phyloP scores from a whole-genome alignment of 805 yeast genomes.

The Kodamaea lidongshanica region DNA sequence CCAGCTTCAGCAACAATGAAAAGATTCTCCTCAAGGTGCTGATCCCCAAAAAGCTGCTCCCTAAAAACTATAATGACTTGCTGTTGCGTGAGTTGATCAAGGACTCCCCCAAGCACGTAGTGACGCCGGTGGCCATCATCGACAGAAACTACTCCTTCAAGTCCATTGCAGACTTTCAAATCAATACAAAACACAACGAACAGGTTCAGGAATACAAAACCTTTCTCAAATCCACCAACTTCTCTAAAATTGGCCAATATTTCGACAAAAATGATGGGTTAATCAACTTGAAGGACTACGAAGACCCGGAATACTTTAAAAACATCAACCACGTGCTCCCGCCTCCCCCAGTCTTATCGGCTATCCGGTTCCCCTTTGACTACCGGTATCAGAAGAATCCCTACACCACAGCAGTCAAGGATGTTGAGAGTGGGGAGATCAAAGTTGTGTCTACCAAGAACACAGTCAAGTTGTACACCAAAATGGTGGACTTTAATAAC shows the following conservation, averaged over 20 bases:
- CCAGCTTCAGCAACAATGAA: slow-evolving; percentile 47
- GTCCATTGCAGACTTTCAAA: slow-evolving; percentile 85
- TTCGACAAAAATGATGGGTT: slow-evolving; percentile 21
- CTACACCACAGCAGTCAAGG: slow-evolving; percentile 40
- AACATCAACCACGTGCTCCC: slow-evolving; percentile 54
- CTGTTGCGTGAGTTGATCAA: slow-evolving; percentile 38
- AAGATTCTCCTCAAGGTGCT: slow-evolving; percentile 54
- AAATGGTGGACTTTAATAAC: slow-evolving; percentile 43
- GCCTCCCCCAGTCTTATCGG: slow-evolving; percentile 82
- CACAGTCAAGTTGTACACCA: slow-evolving; percentile 48
- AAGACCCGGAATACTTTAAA: slow-evolving; percentile 15
- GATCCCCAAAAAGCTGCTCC: slow-evolving; percentile 50
- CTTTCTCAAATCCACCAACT: slow-evolving; percentile 20
- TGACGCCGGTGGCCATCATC: slow-evolving; percentile 61
- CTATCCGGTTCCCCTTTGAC: slow-evolving; percentile 67
- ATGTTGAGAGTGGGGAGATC: slow-evolving; percentile 54
- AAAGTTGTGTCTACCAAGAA: slow-evolving; percentile 40
- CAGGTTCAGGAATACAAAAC: slow-evolving; percentile 23
- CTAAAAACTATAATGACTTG: slow-evolving; percentile 32
- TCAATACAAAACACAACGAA: slow-evolving; percentile 49
- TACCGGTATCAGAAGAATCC: slow-evolving; percentile 77
- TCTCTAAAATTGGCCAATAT: slow-evolving; percentile 19
- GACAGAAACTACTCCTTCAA: slow-evolving; percentile 70
- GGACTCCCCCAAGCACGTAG: slow-evolving; percentile 28
- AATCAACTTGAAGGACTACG: slow-evolving; percentile 22